These are phyloP conservation scores for Teunomyces aglyptinius DNA, from an alignment of 805 yeast genomes.

Conservation along the genomic window DNA sequence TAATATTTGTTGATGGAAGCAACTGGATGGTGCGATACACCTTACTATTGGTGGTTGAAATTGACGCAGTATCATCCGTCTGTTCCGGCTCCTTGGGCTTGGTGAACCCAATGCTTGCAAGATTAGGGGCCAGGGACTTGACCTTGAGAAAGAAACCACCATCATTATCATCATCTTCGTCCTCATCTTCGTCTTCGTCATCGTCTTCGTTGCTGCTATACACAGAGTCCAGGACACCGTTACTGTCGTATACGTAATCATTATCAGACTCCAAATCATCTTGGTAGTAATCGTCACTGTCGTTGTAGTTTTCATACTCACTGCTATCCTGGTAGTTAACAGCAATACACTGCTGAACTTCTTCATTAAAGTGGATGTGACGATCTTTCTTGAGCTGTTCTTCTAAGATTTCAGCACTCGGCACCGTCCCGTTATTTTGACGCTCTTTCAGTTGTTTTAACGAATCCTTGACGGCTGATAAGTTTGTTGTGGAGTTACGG, in stretches of 20 bases:
- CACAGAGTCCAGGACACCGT: not conserved
- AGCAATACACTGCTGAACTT: conserved; percentile 93
- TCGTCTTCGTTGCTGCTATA: conserved; percentile 13
- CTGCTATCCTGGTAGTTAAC: conserved; percentile 40
- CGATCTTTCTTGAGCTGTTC: conserved; percentile 39
- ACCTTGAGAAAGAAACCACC: conserved; percentile 69
- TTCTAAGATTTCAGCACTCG: not conserved
- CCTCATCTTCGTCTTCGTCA: conserved; percentile 31
- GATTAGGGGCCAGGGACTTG: conserved; percentile 35
- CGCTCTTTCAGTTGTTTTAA: not conserved
- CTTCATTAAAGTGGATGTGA: conserved; percentile 89
- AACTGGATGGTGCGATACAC: conserved; percentile 62
- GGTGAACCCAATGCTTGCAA: conserved; percentile 18
- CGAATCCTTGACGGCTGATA: conserved; percentile 1
- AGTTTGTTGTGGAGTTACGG: conserved; percentile 2
- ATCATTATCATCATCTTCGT: conserved; percentile 55
- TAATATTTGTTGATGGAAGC: conserved; percentile 83
- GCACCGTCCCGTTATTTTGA: not conserved
- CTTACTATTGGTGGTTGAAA: conserved; percentile 29
- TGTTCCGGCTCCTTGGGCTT: conserved; percentile 8
- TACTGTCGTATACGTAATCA: conserved; percentile 14
- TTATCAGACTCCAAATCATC: conserved; percentile 1
- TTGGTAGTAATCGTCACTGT: conserved; percentile 10
- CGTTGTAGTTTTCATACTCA: conserved; percentile 23
- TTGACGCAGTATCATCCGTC: conserved; percentile 27